Evolutionary conservation across 345 rosid species (phyloP).

Genomic region (Euclidium syriacum): DNA sequence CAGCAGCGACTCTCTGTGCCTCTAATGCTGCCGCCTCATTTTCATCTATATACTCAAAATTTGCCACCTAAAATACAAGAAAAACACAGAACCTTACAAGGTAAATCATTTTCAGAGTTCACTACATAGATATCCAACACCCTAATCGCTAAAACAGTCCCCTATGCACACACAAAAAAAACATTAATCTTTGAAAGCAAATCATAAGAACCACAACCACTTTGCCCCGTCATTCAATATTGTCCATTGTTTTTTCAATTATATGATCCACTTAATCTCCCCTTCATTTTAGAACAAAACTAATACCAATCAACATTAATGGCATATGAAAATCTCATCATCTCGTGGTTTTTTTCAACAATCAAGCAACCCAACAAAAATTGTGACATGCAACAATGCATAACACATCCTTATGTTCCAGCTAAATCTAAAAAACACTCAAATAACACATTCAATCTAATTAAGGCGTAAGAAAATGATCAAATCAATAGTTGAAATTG

Average conservation of each 20-base stretch:
- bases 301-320: background rate
- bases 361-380: background rate
- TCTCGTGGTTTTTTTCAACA: background rate
- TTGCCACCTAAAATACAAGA: conserved; percentile 69
- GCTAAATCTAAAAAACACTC: background rate
- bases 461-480: background rate
- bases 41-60: conserved; percentile 91
- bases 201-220: background rate
- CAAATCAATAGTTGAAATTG: background rate
- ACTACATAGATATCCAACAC: background rate
- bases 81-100: background rate
- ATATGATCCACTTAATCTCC: background rate
- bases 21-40: conserved; percentile 62
- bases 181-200: background rate
- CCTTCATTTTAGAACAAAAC: background rate
- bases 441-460: background rate
- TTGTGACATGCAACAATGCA: background rate
- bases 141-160: background rate
- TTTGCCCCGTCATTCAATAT: background rate
- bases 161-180: background rate
- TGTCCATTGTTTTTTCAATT: background rate
- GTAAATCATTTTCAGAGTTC: background rate
- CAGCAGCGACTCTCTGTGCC: conserved; percentile 55
- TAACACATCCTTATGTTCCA: background rate
- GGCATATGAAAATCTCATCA: background rate